These are phyloP conservation scores for Xerocomellus chrysenteron DNA, from an alignment of 768 basidiomycete species.

Conservation along the genomic window DNA sequence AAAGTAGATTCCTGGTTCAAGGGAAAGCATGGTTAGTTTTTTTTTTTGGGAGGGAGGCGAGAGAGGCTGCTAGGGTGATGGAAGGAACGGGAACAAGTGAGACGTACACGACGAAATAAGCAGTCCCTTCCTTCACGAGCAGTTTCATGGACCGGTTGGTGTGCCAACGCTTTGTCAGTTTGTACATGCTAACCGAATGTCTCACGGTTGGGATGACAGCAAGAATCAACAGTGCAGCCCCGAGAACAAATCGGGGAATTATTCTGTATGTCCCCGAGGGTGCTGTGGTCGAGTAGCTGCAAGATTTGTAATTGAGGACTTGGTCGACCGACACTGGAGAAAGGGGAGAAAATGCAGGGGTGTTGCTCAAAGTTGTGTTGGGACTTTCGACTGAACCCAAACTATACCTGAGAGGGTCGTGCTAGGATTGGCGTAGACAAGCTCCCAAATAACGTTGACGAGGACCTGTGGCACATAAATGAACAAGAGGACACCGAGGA, in stretches of 20 bases:
- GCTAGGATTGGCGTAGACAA: background rate
- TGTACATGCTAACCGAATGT: constrained; percentile 3
- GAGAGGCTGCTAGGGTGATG: background rate
- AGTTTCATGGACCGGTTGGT: constrained; percentile 2
- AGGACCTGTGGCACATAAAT: background rate
- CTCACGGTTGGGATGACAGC: background rate
- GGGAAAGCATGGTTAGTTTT: background rate
- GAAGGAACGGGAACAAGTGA: background rate
- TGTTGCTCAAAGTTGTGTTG: background rate
- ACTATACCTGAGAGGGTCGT: constrained; percentile 1
- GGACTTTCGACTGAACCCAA: background rate
- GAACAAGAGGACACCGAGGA: constrained; percentile 5
- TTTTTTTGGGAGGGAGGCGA: background rate
- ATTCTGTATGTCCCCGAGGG: background rate
- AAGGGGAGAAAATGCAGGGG: background rate
- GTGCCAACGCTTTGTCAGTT: constrained; percentile 4
- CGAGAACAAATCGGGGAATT: constrained; percentile 9
- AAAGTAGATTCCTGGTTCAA: constrained; percentile 2
- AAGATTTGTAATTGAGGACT: background rate
- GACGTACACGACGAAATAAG: constrained; percentile 17
- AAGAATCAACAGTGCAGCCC: constrained; percentile 1
- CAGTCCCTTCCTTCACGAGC: constrained; percentile 7
- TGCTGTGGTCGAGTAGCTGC: background rate
- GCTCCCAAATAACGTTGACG: background rate
- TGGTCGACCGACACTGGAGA: background rate